Conservation (phyloP, 2,329 filamentous ascomycete species). For the Fusarium succisae region DNA sequence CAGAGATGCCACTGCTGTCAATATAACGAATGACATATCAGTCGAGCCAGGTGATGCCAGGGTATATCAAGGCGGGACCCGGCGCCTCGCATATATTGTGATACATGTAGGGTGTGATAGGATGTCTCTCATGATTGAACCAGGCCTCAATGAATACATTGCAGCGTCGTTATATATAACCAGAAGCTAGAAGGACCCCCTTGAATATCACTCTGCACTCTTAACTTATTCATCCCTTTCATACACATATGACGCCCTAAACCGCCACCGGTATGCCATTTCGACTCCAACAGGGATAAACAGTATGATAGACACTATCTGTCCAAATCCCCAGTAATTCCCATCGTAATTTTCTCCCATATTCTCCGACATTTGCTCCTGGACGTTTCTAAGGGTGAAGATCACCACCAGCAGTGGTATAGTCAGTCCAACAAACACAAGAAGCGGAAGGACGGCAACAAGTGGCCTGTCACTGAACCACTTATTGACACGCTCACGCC, state of each 20-base stretch:
- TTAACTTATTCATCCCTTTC: neutral
- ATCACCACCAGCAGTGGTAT: slow-evolving; percentile 18
- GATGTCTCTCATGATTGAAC: neutral
- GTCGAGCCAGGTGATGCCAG: neutral
- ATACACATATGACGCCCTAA: slow-evolving; percentile 1
- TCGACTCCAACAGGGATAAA: slow-evolving; percentile 36
- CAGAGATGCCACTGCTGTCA: neutral
- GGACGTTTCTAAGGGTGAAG: slow-evolving; percentile 15
- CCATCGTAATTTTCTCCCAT: slow-evolving; percentile 5
- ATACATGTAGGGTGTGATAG: neutral
- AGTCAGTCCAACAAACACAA: neutral
- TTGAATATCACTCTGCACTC: neutral
- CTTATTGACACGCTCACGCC: neutral
- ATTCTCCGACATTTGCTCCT: neutral
- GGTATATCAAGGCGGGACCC: neutral
- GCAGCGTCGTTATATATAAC: neutral
- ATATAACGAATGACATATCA: neutral
- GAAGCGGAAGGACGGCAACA: slow-evolving; percentile 1
- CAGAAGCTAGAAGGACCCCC: neutral
- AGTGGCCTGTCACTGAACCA: slow-evolving; percentile 1
- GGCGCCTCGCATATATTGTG: neutral
- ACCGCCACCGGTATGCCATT: slow-evolving; percentile 27
- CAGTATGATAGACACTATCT: slow-evolving; percentile 38
- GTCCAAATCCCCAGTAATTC: slow-evolving; percentile 32
- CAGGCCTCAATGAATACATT: neutral